phyloP scores from a whole-genome alignment of 495 filamentous ascomycete species.

The Lophiostoma macrostomum region DNA sequence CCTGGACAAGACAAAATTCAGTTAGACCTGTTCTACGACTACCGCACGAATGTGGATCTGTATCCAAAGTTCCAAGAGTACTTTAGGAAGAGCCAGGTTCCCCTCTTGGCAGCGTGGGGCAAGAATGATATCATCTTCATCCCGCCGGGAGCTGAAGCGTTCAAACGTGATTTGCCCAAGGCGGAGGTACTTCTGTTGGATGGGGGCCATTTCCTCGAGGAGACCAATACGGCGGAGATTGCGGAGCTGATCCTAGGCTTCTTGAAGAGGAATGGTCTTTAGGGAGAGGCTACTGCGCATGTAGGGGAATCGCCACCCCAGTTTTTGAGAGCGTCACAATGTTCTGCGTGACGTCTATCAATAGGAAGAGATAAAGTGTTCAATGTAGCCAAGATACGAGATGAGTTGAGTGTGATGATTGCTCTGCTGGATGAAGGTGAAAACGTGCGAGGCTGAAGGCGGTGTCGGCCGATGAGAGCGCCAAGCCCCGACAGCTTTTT shows the following conservation, averaged over 20 bases:
- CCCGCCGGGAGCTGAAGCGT: constrained; percentile 58
- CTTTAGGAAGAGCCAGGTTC: constrained; percentile 52
- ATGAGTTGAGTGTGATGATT: too few species aligned
- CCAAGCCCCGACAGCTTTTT: constrained; percentile 9
- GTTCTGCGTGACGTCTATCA: too few species aligned
- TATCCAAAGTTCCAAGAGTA: constrained; percentile 62
- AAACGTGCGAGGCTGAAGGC: not conserved
- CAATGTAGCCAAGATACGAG: too few species aligned
- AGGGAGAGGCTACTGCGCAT: too few species aligned
- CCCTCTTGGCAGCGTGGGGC: constrained; percentile 61
- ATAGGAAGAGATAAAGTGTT: too few species aligned
- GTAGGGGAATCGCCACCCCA: too few species aligned
- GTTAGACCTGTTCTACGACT: constrained; percentile 58
- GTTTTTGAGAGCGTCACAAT: too few species aligned
- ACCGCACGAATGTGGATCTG: constrained; percentile 51
- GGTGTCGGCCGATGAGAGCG: constrained; percentile 3
- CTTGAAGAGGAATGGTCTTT: constrained; percentile 34
- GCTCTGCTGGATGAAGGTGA: not conserved
- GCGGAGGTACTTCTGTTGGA: constrained; percentile 55
- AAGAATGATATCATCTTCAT: constrained; percentile 60
- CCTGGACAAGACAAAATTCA: constrained; percentile 55
- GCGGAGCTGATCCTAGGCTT: constrained; percentile 41
- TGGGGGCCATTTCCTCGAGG: constrained; percentile 61
- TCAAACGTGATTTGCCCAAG: constrained; percentile 52
- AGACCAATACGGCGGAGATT: constrained; percentile 53